Conservation (phyloP, 169 alveolate genomes). For the Sarcocystis neurona region DNA sequence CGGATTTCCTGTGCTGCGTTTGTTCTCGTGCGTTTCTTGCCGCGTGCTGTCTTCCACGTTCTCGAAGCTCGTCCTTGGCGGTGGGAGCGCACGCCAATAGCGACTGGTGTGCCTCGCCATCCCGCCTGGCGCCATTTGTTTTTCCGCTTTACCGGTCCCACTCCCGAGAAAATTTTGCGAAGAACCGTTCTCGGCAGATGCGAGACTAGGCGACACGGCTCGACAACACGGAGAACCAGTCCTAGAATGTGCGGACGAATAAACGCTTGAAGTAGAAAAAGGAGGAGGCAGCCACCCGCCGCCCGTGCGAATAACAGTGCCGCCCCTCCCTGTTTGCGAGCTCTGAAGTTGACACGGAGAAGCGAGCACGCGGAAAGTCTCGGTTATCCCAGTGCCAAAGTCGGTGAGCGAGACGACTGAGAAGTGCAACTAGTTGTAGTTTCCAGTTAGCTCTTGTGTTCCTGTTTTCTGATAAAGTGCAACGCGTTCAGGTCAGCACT, state of each 20-base stretch:
- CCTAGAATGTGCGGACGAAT: neutral
- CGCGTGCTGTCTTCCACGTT: neutral
- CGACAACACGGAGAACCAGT: slow-evolving; percentile 1
- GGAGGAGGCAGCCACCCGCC: slow-evolving; percentile 41
- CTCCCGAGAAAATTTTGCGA: neutral
- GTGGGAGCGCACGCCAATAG: neutral
- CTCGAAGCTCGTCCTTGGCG: slow-evolving; percentile 21
- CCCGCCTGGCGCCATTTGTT: neutral
- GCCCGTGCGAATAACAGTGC: slow-evolving; percentile 38
- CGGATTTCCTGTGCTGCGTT: too few species aligned
- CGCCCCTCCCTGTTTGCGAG: slow-evolving; percentile 5
- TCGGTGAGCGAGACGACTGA: too few species aligned
- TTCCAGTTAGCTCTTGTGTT: too few species aligned
- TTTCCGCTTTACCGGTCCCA: neutral
- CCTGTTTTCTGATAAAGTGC: too few species aligned
- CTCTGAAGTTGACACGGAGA: too few species aligned
- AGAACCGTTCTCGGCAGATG: neutral
- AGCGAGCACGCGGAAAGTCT: too few species aligned
- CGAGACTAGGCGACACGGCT: neutral
- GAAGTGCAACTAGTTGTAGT: too few species aligned
- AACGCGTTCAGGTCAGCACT: too few species aligned
- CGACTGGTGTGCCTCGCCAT: neutral
- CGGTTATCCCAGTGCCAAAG: too few species aligned
- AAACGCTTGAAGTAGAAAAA: too few species aligned
- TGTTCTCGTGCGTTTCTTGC: neutral